Conservation (phyloP, 1,284 basidiomycete genomes). For the Ustilago esculenta region DNA sequence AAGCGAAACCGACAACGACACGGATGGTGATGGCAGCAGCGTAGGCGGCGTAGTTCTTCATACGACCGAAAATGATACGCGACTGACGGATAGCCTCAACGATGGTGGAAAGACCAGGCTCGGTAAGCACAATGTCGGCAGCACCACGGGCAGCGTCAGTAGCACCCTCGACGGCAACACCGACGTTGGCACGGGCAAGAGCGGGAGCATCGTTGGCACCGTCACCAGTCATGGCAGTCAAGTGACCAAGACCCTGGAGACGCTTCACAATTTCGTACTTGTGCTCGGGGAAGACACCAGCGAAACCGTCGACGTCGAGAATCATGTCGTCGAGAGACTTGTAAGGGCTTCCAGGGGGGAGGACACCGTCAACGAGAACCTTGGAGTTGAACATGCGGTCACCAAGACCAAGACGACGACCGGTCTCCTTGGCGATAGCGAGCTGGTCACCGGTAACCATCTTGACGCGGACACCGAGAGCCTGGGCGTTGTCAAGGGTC, state of each 20-base stretch:
- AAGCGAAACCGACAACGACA: constrained; percentile 96
- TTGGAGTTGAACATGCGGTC: constrained; percentile 97
- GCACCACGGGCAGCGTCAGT: constrained; percentile 94
- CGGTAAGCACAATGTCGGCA: constrained; percentile 92
- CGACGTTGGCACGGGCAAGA: constrained; percentile 82
- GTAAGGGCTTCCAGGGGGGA: constrained; percentile 77
- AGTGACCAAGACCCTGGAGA: constrained; percentile 79
- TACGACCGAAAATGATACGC: constrained; percentile 96
- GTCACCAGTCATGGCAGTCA: constrained; percentile 79
- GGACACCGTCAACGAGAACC: constrained; percentile 89
- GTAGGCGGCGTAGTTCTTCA: constrained; percentile 89
- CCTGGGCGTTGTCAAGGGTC: constrained; percentile 95
- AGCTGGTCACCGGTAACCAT: constrained; percentile 99
- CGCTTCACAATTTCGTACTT: constrained; percentile 93
- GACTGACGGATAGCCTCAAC: constrained; percentile 95
- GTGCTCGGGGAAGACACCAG: constrained; percentile 96
- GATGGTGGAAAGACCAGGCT: constrained; percentile 95
- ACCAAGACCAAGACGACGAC: constrained; percentile 92
- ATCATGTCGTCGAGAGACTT: constrained; percentile 85
- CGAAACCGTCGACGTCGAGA: constrained; percentile 88
- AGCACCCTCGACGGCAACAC: constrained; percentile 94
- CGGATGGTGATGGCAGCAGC: constrained; percentile 93
- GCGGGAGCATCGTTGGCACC: constrained; percentile 96
- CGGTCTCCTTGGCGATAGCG: constrained; percentile 98
- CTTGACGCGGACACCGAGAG: constrained; percentile 97